These are phyloP conservation scores for Backusella australiensis DNA, from an alignment of 192 early-diverging fungal genomes.

Conservation along the genomic window DNA sequence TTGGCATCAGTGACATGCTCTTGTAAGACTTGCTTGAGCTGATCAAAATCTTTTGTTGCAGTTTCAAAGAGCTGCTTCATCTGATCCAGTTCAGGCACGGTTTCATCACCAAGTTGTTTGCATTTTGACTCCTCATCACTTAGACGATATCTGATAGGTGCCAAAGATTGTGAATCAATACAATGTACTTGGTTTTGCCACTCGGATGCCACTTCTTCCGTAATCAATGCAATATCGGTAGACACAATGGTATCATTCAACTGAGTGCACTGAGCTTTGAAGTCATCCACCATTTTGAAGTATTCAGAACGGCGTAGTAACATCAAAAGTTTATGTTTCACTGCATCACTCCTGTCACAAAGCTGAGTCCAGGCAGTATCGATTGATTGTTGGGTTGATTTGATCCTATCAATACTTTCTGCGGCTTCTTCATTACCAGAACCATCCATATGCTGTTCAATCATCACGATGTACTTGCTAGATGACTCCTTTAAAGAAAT, in stretches of 20 bases:
- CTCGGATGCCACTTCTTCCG: not conserved
- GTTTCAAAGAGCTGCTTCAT: not conserved
- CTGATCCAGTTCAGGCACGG: not conserved
- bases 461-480: not conserved
- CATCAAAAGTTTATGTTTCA: not conserved
- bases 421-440: not conserved
- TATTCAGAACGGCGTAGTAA: not conserved
- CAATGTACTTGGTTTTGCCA: not conserved
- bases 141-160: not conserved
- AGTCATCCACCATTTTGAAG: not conserved
- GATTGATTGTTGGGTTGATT: conserved; percentile 6
- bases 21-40: not conserved
- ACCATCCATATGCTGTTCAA: conserved; percentile 12
- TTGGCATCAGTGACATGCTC: not conserved
- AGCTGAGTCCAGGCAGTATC: conserved; percentile 20
- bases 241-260: not conserved
- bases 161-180: not conserved
- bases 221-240: not conserved
- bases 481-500: conserved; percentile 18
- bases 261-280: not conserved
- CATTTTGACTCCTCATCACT: not conserved
- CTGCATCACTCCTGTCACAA: not conserved
- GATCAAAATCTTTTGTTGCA: not conserved
- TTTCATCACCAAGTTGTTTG: not conserved
- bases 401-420: conserved; percentile 3